Conservation (phyloP, 441 rosid species). For the Populus hybrid region DNA sequence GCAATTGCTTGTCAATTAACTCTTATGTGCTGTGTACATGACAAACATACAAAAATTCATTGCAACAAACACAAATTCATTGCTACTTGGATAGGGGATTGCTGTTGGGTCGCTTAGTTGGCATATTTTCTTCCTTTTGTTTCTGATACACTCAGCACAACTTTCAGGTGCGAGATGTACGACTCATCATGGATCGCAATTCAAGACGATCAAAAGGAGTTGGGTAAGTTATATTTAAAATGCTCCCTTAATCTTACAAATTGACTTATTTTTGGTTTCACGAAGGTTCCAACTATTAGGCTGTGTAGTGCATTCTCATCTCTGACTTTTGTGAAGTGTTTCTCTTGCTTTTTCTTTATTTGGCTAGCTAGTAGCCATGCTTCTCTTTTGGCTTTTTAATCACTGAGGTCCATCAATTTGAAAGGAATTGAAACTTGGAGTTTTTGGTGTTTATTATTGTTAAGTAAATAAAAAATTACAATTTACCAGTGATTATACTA, state of each 20-base stretch:
- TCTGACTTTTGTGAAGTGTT: background rate
- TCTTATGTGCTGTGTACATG: background rate
- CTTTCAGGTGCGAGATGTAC: constrained; percentile 94
- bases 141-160: background rate
- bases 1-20: background rate
- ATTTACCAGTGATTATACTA: background rate
- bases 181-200: constrained; percentile 96
- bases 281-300: background rate
- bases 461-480: background rate
- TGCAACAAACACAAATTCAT: background rate
- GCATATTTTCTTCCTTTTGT: constrained; percentile 2
- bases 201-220: constrained; percentile 97
- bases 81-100: background rate
- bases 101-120: background rate
- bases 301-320: background rate
- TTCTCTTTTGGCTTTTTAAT: background rate
- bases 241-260: background rate
- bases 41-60: background rate
- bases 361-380: background rate
- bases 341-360: background rate
- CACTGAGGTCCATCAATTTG: background rate
- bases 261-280: background rate
- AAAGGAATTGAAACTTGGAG: background rate
- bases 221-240: constrained; percentile 50
- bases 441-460: background rate